Evolutionary conservation across 768 basidiomycete species (phyloP).

Genomic region (Royoungia palumana): DNA sequence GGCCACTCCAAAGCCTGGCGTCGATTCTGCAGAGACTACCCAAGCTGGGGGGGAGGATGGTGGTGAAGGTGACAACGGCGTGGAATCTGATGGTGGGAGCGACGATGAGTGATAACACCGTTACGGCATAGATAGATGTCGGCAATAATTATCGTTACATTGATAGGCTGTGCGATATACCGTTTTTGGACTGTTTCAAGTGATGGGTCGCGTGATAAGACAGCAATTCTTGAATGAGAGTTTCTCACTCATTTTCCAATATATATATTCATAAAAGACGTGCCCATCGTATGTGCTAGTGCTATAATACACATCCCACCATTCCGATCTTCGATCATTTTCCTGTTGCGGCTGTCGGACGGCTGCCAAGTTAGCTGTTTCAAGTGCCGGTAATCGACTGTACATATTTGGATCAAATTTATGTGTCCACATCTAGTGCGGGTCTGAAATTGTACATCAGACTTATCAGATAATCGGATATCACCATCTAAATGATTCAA

Average conservation of each 20-base stretch:
- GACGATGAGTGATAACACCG: neutral
- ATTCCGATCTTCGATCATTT: neutral
- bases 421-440: too few relatives aligned
- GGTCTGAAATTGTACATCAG: too few relatives aligned
- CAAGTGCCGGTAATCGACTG: neutral
- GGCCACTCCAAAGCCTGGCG: neutral
- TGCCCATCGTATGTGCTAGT: neutral
- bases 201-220: neutral
- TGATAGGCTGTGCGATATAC: neutral
- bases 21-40: neutral
- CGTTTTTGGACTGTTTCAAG: conserved; percentile 1
- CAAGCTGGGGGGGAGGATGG: neutral
- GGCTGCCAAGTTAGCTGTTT: neutral
- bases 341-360: neutral
- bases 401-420: neutral
- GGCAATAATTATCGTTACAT: neutral
- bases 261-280: neutral
- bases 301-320: neutral
- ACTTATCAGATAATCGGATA: too few relatives aligned
- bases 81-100: neutral
- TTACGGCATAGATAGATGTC: too few relatives aligned
- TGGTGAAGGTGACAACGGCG: neutral
- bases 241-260: neutral
- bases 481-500: too few relatives aligned
- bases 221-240: neutral